These are phyloP conservation scores for Angophora floribunda DNA, from an alignment of 345 rosid species.

Conservation along the genomic window DNA sequence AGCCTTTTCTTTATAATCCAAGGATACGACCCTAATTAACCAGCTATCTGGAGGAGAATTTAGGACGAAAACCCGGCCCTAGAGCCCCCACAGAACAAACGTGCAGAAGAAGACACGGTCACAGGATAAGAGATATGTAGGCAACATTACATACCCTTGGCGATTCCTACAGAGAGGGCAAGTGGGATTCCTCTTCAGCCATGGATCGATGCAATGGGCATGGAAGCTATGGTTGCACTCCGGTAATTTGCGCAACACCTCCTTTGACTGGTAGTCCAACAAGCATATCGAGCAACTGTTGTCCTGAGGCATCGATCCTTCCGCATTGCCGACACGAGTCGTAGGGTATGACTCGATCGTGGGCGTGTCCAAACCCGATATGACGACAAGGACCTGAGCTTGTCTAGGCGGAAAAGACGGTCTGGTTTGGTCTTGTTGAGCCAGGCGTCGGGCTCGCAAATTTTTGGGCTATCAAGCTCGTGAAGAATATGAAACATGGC, in stretches of 20 bases:
- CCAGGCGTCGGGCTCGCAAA: not conserved
- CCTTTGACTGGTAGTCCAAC: constrained; percentile 42
- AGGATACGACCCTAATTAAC: no score
- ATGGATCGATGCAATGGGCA: constrained; percentile 45
- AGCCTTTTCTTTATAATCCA: no score
- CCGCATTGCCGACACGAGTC: not conserved
- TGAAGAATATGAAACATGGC: not conserved
- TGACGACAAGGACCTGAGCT: no score
- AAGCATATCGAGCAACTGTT: constrained; percentile 44
- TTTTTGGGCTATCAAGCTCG: not conserved
- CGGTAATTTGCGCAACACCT: constrained; percentile 41
- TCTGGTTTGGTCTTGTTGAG: not conserved
- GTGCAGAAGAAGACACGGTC: not conserved
- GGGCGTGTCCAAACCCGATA: not conserved
- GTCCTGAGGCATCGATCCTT: constrained; percentile 34
- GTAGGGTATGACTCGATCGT: not conserved
- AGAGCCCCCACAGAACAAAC: no score
- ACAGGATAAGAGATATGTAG: not conserved
- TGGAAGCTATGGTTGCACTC: constrained; percentile 60
- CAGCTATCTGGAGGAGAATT: no score
- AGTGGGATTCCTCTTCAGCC: constrained; percentile 43
- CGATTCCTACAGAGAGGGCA: constrained; percentile 54
- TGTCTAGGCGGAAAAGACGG: no score
- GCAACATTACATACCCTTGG: not conserved
- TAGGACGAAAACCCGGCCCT: no score